Conservation (phyloP, 371 early-diverging fungal species). For the Haplosporangium sp. region DNA sequence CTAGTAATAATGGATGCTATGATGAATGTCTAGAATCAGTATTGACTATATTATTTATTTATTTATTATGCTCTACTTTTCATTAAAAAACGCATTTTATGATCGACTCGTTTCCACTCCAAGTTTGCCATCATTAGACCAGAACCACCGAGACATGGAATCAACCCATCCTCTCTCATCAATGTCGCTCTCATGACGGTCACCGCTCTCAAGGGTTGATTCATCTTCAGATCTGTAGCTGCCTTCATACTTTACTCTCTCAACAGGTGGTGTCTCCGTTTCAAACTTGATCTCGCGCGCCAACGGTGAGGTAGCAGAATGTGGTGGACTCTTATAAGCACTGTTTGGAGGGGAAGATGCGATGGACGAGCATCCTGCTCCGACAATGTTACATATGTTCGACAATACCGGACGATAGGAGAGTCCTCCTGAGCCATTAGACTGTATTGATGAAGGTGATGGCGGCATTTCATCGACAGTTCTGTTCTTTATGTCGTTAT, state of each 20-base stretch:
- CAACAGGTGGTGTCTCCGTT: slow-evolving; percentile 5
- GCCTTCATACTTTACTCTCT: neutral
- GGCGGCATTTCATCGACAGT: neutral
- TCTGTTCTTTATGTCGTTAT: neutral
- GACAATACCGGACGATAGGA: slow-evolving; percentile 1
- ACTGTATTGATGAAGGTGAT: neutral
- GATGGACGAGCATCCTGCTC: neutral
- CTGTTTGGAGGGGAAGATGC: neutral
- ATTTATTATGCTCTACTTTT: too few species aligned
- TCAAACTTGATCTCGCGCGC: slow-evolving; percentile 47
- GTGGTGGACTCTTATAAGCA: slow-evolving; percentile 26
- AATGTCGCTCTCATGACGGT: neutral
- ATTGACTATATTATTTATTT: too few species aligned
- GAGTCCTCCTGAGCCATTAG: neutral
- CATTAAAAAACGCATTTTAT: too few species aligned
- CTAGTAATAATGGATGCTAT: too few species aligned
- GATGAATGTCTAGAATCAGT: too few species aligned
- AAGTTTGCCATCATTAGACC: neutral
- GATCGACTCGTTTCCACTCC: too few species aligned
- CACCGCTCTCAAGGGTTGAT: neutral
- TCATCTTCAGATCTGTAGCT: neutral
- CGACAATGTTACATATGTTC: neutral
- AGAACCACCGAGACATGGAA: slow-evolving; percentile 12
- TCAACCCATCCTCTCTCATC: slow-evolving; percentile 16
- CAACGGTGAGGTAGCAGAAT: slow-evolving; percentile 34